Conservation (phyloP, 1,284 basidiomycete species). For the Cutaneotrichosporon arboriforme region DNA sequence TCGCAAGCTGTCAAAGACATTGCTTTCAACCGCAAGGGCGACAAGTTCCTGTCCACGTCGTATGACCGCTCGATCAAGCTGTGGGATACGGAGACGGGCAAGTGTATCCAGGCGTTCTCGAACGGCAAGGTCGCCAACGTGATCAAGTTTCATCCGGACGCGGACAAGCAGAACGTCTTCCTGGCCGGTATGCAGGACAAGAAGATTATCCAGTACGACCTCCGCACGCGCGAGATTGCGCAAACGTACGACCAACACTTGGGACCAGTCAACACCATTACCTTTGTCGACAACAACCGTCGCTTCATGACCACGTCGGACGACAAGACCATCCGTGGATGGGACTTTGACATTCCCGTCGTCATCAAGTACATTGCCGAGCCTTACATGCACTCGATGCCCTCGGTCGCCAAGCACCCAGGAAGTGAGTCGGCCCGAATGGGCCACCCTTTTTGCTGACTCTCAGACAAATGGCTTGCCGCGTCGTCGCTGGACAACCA, state of each 20-base stretch:
- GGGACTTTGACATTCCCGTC: conserved; percentile 97
- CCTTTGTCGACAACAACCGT: conserved; percentile 91
- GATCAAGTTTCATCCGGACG: conserved; percentile 89
- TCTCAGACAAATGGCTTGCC: conserved; percentile 85
- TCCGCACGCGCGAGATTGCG: conserved; percentile 83
- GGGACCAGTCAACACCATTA: conserved; percentile 96
- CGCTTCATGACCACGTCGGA: conserved; percentile 98
- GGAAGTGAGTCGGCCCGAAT: conserved; percentile 60
- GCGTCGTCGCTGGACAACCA: conserved; percentile 98
- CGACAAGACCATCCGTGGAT: conserved; percentile 98
- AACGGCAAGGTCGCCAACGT: conserved; percentile 97
- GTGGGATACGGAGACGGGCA: conserved; percentile 96
- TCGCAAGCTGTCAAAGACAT: conserved; percentile 94
- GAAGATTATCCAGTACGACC: conserved; percentile 97
- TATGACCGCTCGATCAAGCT: conserved; percentile 97
- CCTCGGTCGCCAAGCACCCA: conserved; percentile 89
- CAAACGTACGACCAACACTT: conserved; percentile 99
- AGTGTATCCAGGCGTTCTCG: conserved; percentile 89
- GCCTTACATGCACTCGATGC: conserved; percentile 99
- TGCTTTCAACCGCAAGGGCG: conserved; percentile 87
- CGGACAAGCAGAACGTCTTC: conserved; percentile 94
- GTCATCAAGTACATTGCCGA: conserved; percentile 99
- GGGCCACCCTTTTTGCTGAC: conserved; percentile 7
- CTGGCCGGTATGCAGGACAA: conserved; percentile 98
- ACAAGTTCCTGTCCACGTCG: conserved; percentile 81